Evolutionary conservation across 805 yeast species (phyloP).

Genomic region (Candida railenensis): DNA sequence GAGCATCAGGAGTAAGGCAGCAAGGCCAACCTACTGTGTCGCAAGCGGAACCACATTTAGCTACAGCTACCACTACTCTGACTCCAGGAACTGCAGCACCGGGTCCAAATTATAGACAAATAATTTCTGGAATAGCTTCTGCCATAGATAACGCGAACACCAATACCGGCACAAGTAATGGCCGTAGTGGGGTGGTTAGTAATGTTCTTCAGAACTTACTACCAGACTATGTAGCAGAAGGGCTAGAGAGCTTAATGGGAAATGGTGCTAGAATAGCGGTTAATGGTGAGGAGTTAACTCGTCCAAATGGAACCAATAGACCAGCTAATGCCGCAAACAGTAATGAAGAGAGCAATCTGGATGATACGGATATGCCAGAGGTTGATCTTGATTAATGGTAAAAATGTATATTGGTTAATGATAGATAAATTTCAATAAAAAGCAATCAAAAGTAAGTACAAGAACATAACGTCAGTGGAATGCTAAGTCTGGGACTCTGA

Average conservation of each 20-base stretch:
- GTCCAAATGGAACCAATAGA: background rate
- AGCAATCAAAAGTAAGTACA: too few relatives aligned
- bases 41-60: too few relatives aligned
- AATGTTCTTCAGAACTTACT: background rate
- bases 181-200: background rate
- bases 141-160: background rate
- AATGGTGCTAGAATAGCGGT: background rate
- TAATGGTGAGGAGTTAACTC: background rate
- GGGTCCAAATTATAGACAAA: background rate
- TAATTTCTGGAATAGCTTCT: background rate
- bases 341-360: background rate
- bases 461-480: too few relatives aligned
- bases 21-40: too few relatives aligned
- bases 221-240: background rate
- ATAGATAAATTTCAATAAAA: too few relatives aligned
- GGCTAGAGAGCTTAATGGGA: background rate
- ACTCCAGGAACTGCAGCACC: background rate
- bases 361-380: constrained; percentile 5
- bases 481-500: too few relatives aligned
- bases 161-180: background rate
- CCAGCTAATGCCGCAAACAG: background rate
- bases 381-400: constrained; percentile 3
- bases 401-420: background rate
- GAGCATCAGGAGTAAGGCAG: too few relatives aligned
- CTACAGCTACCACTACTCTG: background rate